Percentiles rank a stretch among this genome's conserved stretches.
Conservation (phyloP, 176 grass and related monocot genomes). For the Canna indica region DNA sequence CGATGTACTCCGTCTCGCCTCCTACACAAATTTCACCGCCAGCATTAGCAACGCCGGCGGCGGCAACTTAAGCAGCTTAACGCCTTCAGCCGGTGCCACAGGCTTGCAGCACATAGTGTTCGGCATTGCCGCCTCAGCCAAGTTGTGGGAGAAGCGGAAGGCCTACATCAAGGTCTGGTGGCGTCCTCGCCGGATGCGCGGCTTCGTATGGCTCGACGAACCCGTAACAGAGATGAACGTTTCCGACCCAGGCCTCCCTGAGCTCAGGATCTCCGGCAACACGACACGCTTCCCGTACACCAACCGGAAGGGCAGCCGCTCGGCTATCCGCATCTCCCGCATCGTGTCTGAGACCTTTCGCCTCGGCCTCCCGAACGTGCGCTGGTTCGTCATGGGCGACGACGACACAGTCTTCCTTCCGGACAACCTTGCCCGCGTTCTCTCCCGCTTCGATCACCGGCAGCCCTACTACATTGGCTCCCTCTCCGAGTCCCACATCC, state of each 20-base stretch:
- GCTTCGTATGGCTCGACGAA: slow-evolving; percentile 83
- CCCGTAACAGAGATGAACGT: slow-evolving; percentile 61
- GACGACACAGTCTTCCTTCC: slow-evolving; percentile 91
- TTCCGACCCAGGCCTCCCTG: slow-evolving; percentile 42
- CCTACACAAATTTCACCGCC: no score
- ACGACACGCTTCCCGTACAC: slow-evolving; percentile 72
- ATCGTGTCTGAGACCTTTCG: slow-evolving; percentile 89
- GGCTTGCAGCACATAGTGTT: slow-evolving; percentile 72
- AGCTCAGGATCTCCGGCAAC: slow-evolving; percentile 60
- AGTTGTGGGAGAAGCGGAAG: slow-evolving; percentile 74
- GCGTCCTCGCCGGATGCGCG: slow-evolving; percentile 64
- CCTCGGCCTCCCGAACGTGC: slow-evolving; percentile 56
- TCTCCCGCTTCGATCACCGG: slow-evolving; percentile 65
- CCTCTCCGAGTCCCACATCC: slow-evolving; percentile 74
- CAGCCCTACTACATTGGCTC: slow-evolving; percentile 89
- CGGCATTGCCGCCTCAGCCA: slow-evolving; percentile 58
- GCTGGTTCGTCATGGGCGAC: slow-evolving; percentile 96
- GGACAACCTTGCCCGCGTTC: slow-evolving; percentile 63
- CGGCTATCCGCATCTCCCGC: slow-evolving; percentile 86
- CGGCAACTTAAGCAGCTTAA: neutral
- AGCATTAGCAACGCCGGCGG: no score
- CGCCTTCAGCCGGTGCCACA: slow-evolving; percentile 25
- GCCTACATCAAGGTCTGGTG: slow-evolving; percentile 94
- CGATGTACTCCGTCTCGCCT: no score
- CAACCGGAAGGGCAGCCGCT: slow-evolving; percentile 61